Evolutionary conservation across 2,329 filamentous ascomycete species (phyloP), one percentile per base, ranked within the genome.

Genomic region (Pyrenophora teres): DNA sequence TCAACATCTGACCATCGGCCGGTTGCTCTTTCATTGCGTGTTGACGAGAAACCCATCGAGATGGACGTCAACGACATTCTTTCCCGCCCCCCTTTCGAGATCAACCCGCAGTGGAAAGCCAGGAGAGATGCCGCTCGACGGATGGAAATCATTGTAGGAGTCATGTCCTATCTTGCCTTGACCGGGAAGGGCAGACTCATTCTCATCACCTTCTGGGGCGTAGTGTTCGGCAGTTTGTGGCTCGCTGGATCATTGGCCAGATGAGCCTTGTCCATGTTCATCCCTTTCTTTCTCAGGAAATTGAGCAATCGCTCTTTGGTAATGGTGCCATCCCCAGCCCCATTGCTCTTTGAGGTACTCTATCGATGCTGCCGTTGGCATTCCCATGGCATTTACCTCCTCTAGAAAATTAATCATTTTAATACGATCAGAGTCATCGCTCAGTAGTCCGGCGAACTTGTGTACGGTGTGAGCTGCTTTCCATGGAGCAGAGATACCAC

Each of bases 1-100:
- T 80, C 83, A n/a, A 89, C 87, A 7, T 94, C 90, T 46, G 94
- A 99, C 71, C 94, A 99, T 74, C 85, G 90, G 25, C 83, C 92
- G 6, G 94, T 97, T 2, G 89, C 85, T 40, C 78, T 96, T 19
- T 83, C 88, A 3, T 79, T 87, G 6, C 77, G 78, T 0, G 81
- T 97, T 13, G 87, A 90, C 1, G 75, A 90, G 5, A 60, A 62
- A 36, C 73, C 80, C 15, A 43, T 69, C 47, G 68, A 66, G 50
- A 56, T 35, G 56, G 56, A 56, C 25, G 52, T 60, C 15, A 63
- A 68, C 18, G 76, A 78, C 56, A 67, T 77, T 19, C 67, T 76
- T 33, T 63, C 74, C 16, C 65, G 72, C n/a, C 73, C 81, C 38
- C 86, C 86, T 1, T 88, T 84, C 65, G 66, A 77, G 15, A 76